Evolutionary conservation across 345 rosid species (phyloP).

Genomic region (Salix viminalis): DNA sequence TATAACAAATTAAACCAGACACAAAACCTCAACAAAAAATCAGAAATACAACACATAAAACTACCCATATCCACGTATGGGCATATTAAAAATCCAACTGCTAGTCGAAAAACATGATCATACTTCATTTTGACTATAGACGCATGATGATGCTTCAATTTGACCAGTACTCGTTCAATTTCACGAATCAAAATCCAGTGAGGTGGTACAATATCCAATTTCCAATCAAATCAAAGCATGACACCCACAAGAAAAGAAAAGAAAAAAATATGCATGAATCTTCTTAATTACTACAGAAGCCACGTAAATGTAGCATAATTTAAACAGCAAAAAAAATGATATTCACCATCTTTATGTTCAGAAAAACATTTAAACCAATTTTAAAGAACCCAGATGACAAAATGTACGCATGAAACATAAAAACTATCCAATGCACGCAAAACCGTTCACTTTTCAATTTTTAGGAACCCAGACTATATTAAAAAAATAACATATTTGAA

Average conservation of each 20-base stretch:
- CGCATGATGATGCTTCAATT: neutral
- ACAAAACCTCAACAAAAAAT: neutral
- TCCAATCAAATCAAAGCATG: neutral
- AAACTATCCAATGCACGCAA: neutral
- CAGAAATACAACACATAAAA: neutral
- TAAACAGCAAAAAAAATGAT: neutral
- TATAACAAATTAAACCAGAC: conserved; percentile 12
- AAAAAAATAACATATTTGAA: neutral
- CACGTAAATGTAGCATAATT: neutral
- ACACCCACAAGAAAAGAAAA: neutral
- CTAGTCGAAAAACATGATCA: neutral
- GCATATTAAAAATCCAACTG: neutral
- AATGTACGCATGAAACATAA: neutral
- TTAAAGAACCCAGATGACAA: neutral
- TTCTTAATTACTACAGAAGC: neutral
- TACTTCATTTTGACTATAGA: no score
- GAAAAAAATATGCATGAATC: neutral
- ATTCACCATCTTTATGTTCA: neutral
- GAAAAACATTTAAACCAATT: neutral
- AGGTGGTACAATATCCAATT: neutral
- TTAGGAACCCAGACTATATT: neutral
- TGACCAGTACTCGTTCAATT: neutral
- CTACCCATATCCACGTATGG: neutral
- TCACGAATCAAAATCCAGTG: neutral
- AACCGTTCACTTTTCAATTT: neutral